Evolutionary conservation across 148 eudicot genomes (phyloP).

Genomic region (Tetragonia tetragonoides): DNA sequence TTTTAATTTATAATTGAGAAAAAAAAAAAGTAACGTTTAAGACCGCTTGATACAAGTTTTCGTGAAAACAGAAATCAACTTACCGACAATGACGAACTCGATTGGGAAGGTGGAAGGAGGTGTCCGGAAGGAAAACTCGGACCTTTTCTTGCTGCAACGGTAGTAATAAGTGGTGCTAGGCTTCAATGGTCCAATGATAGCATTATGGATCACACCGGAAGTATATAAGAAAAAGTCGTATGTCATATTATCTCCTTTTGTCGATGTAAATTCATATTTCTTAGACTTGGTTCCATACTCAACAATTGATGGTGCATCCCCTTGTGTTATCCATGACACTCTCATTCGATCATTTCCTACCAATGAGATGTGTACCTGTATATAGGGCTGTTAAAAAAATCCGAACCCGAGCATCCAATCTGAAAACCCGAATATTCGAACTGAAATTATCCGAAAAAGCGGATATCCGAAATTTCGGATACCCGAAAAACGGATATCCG

Average conservation of each 20-base stretch:
- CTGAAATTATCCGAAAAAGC: too few relatives aligned
- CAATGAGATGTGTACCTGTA: slow-evolving; percentile 74
- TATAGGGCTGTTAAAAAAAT: not conserved
- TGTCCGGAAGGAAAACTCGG: slow-evolving; percentile 63
- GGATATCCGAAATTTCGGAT: too few relatives aligned
- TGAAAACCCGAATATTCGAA: too few relatives aligned
- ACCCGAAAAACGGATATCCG: too few relatives aligned
- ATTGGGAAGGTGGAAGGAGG: slow-evolving; percentile 67
- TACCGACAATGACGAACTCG: slow-evolving; percentile 64
- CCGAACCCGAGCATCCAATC: too few relatives aligned
- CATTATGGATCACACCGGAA: slow-evolving; percentile 70
- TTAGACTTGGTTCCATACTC: slow-evolving; percentile 58
- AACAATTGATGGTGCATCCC: slow-evolving; percentile 38
- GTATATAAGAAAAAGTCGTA: slow-evolving; percentile 55
- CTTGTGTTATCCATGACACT: slow-evolving; percentile 67
- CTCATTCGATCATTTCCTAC: slow-evolving; percentile 59
- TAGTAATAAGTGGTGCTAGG: slow-evolving; percentile 65
- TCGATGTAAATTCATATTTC: slow-evolving; percentile 28
- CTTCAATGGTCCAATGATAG: slow-evolving; percentile 61
- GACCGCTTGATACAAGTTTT: too few relatives aligned
- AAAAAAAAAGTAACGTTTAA: too few relatives aligned
- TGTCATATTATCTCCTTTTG: slow-evolving; percentile 44
- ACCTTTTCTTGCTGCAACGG: slow-evolving; percentile 56
- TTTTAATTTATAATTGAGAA: too few relatives aligned
- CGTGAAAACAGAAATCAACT: not conserved